A percentile compares a stretch with the other conserved stretches of the same genome.
These are phyloP conservation scores for Boletellus sp. DNA, from an alignment of 1,284 basidiomycete genomes.

Conservation along the genomic window DNA sequence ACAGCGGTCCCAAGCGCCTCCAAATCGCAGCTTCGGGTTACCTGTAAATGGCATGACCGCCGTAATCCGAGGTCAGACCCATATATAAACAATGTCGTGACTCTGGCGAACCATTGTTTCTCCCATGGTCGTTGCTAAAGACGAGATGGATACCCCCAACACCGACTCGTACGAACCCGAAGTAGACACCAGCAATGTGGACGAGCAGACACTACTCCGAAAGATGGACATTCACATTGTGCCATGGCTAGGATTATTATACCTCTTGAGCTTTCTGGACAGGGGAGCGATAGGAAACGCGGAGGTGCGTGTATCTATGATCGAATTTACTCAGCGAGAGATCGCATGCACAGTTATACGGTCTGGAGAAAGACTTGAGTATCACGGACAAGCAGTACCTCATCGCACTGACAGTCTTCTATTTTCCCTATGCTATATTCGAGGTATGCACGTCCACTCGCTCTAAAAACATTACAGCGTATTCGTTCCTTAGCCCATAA, in stretches of 20 bases:
- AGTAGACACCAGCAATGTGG: slow-evolving; percentile 38
- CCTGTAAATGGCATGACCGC: background rate
- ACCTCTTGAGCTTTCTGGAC: slow-evolving; percentile 62
- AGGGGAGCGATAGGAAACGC: slow-evolving; percentile 67
- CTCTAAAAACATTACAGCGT: background rate
- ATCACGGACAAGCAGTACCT: slow-evolving; percentile 53
- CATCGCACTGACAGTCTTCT: slow-evolving; percentile 54
- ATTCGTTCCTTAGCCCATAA: slow-evolving; percentile 40
- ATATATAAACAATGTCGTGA: slow-evolving; percentile 1
- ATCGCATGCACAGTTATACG: slow-evolving; percentile 37
- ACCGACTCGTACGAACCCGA: slow-evolving; percentile 34
- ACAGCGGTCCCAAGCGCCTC: too few relatives aligned
- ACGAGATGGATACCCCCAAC: background rate
- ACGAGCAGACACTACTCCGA: slow-evolving; percentile 47
- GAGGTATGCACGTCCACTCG: slow-evolving; percentile 37
- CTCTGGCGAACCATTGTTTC: background rate
- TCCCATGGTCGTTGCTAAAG: slow-evolving; percentile 7
- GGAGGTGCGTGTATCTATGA: slow-evolving; percentile 38
- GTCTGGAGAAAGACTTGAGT: slow-evolving; percentile 43
- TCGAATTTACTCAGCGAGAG: slow-evolving; percentile 5
- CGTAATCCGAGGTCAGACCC: background rate
- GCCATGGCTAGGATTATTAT: slow-evolving; percentile 57
- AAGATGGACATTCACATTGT: slow-evolving; percentile 52
- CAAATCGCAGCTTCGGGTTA: too few relatives aligned
- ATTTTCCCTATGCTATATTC: slow-evolving; percentile 53